phyloP scores from a whole-genome alignment of 192 early-diverging fungal genomes.

The Ambispora gerdemannii region DNA sequence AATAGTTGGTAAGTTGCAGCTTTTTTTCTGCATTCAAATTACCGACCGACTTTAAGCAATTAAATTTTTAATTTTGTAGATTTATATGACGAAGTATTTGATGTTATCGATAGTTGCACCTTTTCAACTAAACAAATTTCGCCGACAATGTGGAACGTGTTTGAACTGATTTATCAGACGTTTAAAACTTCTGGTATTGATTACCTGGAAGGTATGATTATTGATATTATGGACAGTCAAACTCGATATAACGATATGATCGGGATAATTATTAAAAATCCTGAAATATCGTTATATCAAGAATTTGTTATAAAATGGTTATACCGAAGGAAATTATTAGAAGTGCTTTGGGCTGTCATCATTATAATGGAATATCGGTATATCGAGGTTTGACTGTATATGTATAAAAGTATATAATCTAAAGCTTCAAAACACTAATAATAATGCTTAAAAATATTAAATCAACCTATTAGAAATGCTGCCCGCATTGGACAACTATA shows the following conservation, averaged over 20 bases:
- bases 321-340: no score
- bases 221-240: no score
- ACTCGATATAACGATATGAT: no score
- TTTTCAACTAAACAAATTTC: conserved; percentile 82
- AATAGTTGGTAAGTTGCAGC: conserved; percentile 50
- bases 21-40: background rate
- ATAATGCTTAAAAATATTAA: conserved; percentile 27
- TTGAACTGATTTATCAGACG: conserved; percentile 70
- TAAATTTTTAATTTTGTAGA: conserved; percentile 45
- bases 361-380: no score
- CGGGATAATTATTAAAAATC: no score
- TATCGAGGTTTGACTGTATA: no score
- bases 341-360: no score
- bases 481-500: conserved; percentile 88
- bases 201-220: conserved; percentile 64
- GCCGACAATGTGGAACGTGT: conserved; percentile 79
- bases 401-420: no score
- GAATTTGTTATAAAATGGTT: no score
- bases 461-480: conserved; percentile 62
- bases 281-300: no score
- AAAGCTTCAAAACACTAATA: no score
- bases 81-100: conserved; percentile 82
- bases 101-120: conserved; percentile 85
- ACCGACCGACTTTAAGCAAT: background rate
- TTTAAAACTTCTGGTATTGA: conserved; percentile 82